Evolutionary conservation across 805 yeast species (phyloP), one percentile per base, ranked within the genome.

Genomic region (Saturnispora silvae): DNA sequence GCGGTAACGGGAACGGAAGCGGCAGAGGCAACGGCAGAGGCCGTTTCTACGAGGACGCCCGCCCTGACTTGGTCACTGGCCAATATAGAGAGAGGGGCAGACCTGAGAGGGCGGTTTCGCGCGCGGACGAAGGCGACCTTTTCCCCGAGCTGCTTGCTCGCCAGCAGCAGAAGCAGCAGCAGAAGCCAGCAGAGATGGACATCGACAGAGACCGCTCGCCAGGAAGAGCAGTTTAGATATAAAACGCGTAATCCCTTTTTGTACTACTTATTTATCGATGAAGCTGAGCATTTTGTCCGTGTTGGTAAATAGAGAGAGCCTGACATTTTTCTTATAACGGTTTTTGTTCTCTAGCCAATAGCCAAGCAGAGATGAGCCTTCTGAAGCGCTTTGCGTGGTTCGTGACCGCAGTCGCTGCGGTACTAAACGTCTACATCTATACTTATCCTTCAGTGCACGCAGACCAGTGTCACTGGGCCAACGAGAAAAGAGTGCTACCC

Each of bases 381-480:
- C n/a, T 38, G 13, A 18, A 19, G 8, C 35, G 23, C 2, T 10
- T 46, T 16, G 45, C 57, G 2, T 40, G 56, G 46, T 15, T 48
- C n/a, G 51, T 61, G 25, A 58, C 70, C 2, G 33, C 45, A 4
- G 36, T 62, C 2, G 65, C 86, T 0, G 31, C 70, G 1, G 29
- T 63, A 2, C 57, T 78, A 33, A 82, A 84, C 49, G 35, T 70
- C 1, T 81, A 81, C 53, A 72, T 83, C 7, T 81, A 75, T 60
- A 74, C 84, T 20, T 86, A 83, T 52, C 94, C 94, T 1, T 78
- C 83, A 27, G 43, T 79, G 13, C 55, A 64, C 37, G 54, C 75
- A 1, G 53, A 53, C 10, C 55, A 61, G 25, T 82, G 94, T 48
- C 70, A 76, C 24, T 82, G 94, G 94, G 40, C 45, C n/a, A 40